Conservation (phyloP, 192 early-diverging fungal species). For the Linnemannia hyalina region DNA sequence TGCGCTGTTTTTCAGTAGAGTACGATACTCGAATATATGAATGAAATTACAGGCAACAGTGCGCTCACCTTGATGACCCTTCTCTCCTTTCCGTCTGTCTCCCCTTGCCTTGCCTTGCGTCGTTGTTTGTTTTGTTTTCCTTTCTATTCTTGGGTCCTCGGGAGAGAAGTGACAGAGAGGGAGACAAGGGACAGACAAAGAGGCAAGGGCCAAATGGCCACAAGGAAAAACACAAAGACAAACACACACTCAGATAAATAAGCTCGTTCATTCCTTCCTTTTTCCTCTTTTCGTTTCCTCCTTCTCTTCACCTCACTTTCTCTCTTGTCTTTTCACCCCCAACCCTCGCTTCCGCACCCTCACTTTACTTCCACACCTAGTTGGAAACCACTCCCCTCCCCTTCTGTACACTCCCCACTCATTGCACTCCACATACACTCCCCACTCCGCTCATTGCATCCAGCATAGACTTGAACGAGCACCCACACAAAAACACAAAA, state of each 20-base stretch:
- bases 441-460: constrained; percentile 7
- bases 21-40: not conserved
- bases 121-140: not conserved
- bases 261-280: not conserved
- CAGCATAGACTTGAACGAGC: constrained; percentile 4
- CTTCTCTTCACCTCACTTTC: not conserved
- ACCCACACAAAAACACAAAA: not conserved
- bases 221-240: not conserved
- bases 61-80: not conserved
- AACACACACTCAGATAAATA: not conserved
- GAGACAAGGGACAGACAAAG: no score
- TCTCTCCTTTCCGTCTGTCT: not conserved
- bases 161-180: not conserved
- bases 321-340: not conserved
- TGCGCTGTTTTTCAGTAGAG: not conserved
- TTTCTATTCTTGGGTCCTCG: constrained; percentile 2
- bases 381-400: not conserved
- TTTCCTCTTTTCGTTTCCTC: not conserved
- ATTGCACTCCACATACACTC: constrained; percentile 16
- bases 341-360: not conserved
- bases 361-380: not conserved
- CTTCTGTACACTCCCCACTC: not conserved
- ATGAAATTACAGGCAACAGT: not conserved
- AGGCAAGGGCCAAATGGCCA: not conserved
- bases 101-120: not conserved